Evolutionary conservation across 208 protist species (phyloP).

Genomic region (Trypanosoma scelopori): DNA sequence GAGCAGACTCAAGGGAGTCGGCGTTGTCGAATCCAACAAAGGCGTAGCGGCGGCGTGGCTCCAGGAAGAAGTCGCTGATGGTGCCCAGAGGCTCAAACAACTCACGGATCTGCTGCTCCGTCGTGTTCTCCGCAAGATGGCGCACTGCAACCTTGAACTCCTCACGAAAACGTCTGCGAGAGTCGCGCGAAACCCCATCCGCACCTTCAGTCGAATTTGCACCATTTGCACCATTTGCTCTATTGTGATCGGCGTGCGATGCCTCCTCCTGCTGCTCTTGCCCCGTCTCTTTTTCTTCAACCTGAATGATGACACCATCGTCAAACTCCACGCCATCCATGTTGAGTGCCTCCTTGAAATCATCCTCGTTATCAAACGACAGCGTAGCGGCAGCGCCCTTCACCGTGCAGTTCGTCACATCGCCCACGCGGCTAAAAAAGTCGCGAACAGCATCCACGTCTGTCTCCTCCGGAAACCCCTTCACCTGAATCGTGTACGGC

Average conservation of each 20-base stretch:
- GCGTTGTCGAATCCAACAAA: slow-evolving; percentile 53
- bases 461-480: slow-evolving; percentile 43
- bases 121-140: slow-evolving; percentile 35
- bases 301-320: slow-evolving; percentile 30
- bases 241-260: background rate
- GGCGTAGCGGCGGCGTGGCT: slow-evolving; percentile 34
- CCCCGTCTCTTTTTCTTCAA: slow-evolving; percentile 12
- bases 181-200: slow-evolving; percentile 17
- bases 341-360: slow-evolving; percentile 38
- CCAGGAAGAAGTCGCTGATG: slow-evolving; percentile 54
- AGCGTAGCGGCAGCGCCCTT: slow-evolving; percentile 26
- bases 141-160: slow-evolving; percentile 50
- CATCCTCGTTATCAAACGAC: slow-evolving; percentile 35
- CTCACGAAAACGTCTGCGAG: slow-evolving; percentile 19
- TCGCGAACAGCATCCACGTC: slow-evolving; percentile 57
- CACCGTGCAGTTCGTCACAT: slow-evolving; percentile 45
- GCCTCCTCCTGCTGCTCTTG: slow-evolving; percentile 2
- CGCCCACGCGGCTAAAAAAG: slow-evolving; percentile 68
- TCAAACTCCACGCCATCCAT: slow-evolving; percentile 40
- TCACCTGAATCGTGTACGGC: slow-evolving; percentile 31
- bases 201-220: slow-evolving; percentile 30
- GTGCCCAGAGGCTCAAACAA: slow-evolving; percentile 47
- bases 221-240: slow-evolving; percentile 25
- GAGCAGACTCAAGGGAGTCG: slow-evolving; percentile 24
- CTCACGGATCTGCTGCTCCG: slow-evolving; percentile 39